Evolutionary conservation across 1,139 yeast genomes (phyloP), one percentile per base, ranked within the genome.

Genomic region (Zygoascus meyerae): DNA sequence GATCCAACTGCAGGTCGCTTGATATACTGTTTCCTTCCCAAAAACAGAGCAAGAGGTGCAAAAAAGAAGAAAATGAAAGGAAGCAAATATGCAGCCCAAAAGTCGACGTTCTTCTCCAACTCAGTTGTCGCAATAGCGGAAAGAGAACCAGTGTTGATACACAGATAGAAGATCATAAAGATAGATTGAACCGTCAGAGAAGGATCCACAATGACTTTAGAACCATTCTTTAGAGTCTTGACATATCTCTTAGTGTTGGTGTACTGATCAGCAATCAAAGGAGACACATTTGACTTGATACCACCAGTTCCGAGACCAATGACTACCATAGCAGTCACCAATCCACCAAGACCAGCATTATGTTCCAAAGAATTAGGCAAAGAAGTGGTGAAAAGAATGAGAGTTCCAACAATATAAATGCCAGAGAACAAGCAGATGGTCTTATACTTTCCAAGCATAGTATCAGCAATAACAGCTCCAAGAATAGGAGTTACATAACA

Each of bases 261-360:
- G 59, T 74, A 74, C 69, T 86, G 95, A 61, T 85, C 94, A 47
- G 89, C 89, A 63, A 86, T 77, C 62, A 84, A 72, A 31, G 94
- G 94, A 26, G 86, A 74, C 42, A 85, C 81, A 58, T 85, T 84
- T 36, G 92, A 74, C 66, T 86, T 86, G 64, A 86, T 85, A 62
- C 89, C 82, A 61, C 95, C 94, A 33, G 94, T 81, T 48, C 87
- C 94, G 40, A 83, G 56, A 59, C 94, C 92, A 60, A 85, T 78
- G 47, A 81, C 65, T 51, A 85, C 69, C 65, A 86, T 80, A 41
- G 85, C 74, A 42, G 77, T 73, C 45, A 76, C 63, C 32, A 72
- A 77, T 54, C 78, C 79, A 65, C 70, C 83, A 68, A 67, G 69
- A 64, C 66, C 77, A 58, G 63, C 67, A 17, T 31, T 31, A 44